Evolutionary conservation across 1,139 yeast genomes (phyloP).

Genomic region (Zhuliangozyma parablackwelliae): DNA sequence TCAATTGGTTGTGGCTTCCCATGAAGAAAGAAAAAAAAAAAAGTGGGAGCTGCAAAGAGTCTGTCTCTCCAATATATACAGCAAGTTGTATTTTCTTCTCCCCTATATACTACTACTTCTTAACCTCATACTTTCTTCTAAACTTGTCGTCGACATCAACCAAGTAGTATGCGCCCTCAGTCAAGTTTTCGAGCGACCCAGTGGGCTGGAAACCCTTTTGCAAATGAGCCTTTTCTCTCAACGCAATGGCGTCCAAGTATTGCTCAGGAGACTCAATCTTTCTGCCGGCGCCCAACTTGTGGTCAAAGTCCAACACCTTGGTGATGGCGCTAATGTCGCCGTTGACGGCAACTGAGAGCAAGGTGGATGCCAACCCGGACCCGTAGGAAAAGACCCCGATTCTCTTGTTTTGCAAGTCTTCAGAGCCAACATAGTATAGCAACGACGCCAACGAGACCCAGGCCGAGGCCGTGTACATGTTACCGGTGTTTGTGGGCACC

Average conservation of each 20-base stretch:
- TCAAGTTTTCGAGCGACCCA: constrained; percentile 70
- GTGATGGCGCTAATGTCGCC: constrained; percentile 77
- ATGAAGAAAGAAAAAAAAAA: no score
- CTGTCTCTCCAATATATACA: no score
- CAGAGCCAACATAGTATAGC: constrained; percentile 70
- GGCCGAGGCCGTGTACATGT: constrained; percentile 95
- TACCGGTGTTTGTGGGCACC: constrained; percentile 96
- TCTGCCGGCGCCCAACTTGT: constrained; percentile 65
- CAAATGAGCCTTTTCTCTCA: constrained; percentile 87
- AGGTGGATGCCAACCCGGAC: constrained; percentile 92
- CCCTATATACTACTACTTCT: constrained; percentile 15
- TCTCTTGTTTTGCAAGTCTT: constrained; percentile 74
- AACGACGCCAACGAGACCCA: constrained; percentile 86
- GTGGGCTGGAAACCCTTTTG: constrained; percentile 74
- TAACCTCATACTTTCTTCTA: constrained; percentile 74
- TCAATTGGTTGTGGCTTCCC: no score
- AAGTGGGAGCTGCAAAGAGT: no score
- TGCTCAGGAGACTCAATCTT: constrained; percentile 65
- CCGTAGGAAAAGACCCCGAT: constrained; percentile 95
- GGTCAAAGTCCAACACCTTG: constrained; percentile 61
- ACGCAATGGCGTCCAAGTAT: constrained; percentile 74
- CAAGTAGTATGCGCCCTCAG: constrained; percentile 79
- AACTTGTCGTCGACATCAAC: constrained; percentile 80
- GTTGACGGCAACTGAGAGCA: constrained; percentile 72
- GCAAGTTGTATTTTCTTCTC: no score